Base-by-base conservation (phyloP, 306 rosid genomes). In the Fagus crenata region DNA sequence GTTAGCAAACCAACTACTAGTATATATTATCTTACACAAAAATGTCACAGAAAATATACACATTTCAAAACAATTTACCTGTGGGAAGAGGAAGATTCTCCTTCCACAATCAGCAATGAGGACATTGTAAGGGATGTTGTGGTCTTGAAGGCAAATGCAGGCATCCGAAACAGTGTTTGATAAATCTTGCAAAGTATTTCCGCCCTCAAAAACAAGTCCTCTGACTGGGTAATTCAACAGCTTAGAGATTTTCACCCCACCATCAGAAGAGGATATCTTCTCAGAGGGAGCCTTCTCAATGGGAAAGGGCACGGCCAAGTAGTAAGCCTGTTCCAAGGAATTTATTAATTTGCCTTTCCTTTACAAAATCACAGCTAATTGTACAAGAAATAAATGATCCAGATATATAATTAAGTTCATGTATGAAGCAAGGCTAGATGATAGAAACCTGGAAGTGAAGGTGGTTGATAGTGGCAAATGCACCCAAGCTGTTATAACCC, bases 391-490 rank as follows among this genome's bases (percentile, higher is more conserved):
- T 14, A 61, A 46, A 61, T 61, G 1, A 61, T 9, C 79, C 4
- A 74, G 37, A 33, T 6, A 61, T 22, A 54, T 40, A 65, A 61
- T 59, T 73, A 65, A 61, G 42, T 32, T 73, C n/a, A 13, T 31
- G 3, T 36, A 75, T 63, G 58, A 53, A 42, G 65, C 39, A 33
- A 72, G 69, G 37, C 17, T 53, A 11, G 55, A 31, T 9, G 72
- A 49, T 72, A 53, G 22, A 76, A 69, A 93, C 98, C 97, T 93
- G 98, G 86, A 91, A 93, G 87, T 93, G 98, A 80, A 93, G 98
- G 86, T 93, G 98, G 81, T 93, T 93, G 85, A 93, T 93, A 40
- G 98, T 93, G n/a, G 98, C 97, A 75, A 93, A 93, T 53, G 98
- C 98, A 67, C 98, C 98, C 79, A 93, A 82, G 87, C 98, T 93